Evolutionary conservation across 2,329 filamentous ascomycete species (phyloP), one percentile per base, ranked within the genome.

Genomic region (Diaporthe citrichinensis): DNA sequence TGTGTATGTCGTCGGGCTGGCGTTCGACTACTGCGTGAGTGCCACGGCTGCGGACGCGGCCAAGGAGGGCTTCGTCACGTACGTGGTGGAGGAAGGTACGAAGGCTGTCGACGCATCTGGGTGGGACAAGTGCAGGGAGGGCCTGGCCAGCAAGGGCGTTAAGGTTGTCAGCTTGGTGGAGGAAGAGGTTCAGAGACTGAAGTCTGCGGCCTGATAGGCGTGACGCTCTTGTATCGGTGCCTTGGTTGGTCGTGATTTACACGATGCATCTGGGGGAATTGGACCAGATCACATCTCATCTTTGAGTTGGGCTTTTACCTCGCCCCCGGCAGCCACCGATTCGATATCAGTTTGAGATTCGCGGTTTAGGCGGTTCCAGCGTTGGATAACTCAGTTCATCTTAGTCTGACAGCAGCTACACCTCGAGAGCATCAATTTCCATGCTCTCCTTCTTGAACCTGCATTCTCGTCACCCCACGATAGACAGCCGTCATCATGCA

Each of bases 21-120:
- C 97, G 4, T 92, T 92, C 25, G 97, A 98, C 84, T 98, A 94
- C 83, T 99, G 97, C 83, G 96, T 98, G 73, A 93, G 92, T 82
- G 90, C 86, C 77, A 98, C 95, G 23, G 96, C 96, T 0, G 84
- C 95, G 69, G 94, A 98, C 87, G 93, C 96, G 0, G 88, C 85
- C 3, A 90, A 89, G 78, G 92, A 94, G 79, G 96, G 96, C 0
- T 98, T 97, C 81, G 86, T 84, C 79, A 94, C 94, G 5, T 94
- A 89, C 83, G 89, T 98, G 34, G 87, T 98, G 4, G 91, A 93
- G 79, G 95, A 98, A 80, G 95, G 89, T 12, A 96, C 94, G 7
- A 92, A 88, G 82, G 90, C 94, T 6, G 95, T 98, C 2, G 90
- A 94, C 82, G 86, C 88, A 10, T 87, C 82, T 1, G 81, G 76